Evolutionary conservation across 352 stramenopile genomes (phyloP).

Genomic region (Phytopythium sindhum): DNA sequence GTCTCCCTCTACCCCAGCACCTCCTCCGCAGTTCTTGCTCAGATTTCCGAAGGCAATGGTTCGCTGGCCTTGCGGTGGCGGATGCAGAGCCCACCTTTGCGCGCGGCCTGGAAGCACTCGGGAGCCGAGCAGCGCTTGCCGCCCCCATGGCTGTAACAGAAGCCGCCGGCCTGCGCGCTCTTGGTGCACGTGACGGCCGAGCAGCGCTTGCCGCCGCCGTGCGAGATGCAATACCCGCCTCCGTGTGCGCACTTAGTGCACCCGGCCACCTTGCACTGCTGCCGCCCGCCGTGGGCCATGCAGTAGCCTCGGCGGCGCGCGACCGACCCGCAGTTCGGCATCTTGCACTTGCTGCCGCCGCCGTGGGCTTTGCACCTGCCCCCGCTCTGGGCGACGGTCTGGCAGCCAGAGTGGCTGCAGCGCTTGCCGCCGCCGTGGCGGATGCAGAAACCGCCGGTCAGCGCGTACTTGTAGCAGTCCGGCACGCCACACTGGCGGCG

Average conservation of each 20-base stretch:
- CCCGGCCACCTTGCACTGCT: conserved; percentile 68
- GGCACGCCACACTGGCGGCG: conserved; percentile 57
- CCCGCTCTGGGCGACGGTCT: conserved; percentile 74
- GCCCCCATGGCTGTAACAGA: conserved; percentile 79
- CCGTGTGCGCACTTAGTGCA: conserved; percentile 76
- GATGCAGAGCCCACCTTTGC: conserved; percentile 79
- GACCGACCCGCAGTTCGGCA: conserved; percentile 49
- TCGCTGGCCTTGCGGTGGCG: conserved; percentile 46
- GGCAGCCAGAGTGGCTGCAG: conserved; percentile 50
- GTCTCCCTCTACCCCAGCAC: too few relatives aligned
- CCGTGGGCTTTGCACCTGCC: conserved; percentile 82
- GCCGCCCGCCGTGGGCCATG: conserved; percentile 66
- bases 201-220: conserved; percentile 72
- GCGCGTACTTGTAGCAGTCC: conserved; percentile 61
- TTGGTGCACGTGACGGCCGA: conserved; percentile 49
- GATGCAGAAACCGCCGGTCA: conserved; percentile 71
- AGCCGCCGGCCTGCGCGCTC: conserved; percentile 68
- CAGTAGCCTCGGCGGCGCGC: conserved; percentile 68
- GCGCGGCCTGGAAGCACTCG: conserved; percentile 74
- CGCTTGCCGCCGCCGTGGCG: conserved; percentile 74
- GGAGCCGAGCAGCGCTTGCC: conserved; percentile 68
- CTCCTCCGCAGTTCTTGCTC: too few relatives aligned
- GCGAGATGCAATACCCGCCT: conserved; percentile 73
- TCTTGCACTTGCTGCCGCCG: conserved; percentile 78
- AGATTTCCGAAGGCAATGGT: too few relatives aligned